Percentiles rank a stretch among this genome's conserved stretches.
Conservation (phyloP, 805 yeast species). For the Cyberlindnera subsufficiens region DNA sequence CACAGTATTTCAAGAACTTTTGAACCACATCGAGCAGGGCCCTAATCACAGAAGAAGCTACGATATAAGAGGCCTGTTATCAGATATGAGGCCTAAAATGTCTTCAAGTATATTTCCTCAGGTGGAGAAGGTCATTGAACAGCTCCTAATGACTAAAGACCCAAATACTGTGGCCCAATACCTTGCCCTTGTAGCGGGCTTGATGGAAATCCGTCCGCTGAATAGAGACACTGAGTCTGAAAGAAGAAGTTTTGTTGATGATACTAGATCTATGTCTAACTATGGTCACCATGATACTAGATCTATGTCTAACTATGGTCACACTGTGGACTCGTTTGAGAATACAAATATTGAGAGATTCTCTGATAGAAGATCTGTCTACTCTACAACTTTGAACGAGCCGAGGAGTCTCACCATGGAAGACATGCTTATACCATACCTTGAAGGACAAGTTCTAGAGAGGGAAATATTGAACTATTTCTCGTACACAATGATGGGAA, state of each 20-base stretch:
- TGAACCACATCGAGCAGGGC: conserved; percentile 1
- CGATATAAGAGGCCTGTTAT: background rate
- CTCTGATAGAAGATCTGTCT: conserved; percentile 32
- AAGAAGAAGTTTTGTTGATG: conserved; percentile 2
- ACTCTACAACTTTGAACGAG: conserved; percentile 20
- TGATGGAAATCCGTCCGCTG: conserved; percentile 1
- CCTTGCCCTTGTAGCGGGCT: background rate
- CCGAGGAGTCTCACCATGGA: conserved; percentile 21
- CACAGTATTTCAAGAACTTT: conserved; percentile 13
- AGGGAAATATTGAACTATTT: conserved; percentile 39
- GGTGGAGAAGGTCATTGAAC: conserved; percentile 6
- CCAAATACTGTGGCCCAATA: conserved; percentile 8
- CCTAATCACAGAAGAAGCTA: background rate
- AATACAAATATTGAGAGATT: conserved; percentile 27
- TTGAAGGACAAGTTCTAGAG: conserved; percentile 30
- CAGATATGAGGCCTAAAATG: background rate
- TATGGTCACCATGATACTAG: conserved; percentile 9
- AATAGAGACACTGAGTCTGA: background rate
- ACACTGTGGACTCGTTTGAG: conserved; percentile 34
- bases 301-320: conserved; percentile 8
- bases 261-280: conserved; percentile 6
- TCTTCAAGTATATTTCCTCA: conserved; percentile 1
- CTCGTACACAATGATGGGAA: conserved; percentile 53
- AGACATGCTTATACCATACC: conserved; percentile 28
- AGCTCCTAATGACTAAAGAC: conserved; percentile 3